Percentiles rank a stretch among this genome's conserved stretches.
phyloP scores from a whole-genome alignment of 352 stramenopile genomes.

The Pythium rishiriense region DNA sequence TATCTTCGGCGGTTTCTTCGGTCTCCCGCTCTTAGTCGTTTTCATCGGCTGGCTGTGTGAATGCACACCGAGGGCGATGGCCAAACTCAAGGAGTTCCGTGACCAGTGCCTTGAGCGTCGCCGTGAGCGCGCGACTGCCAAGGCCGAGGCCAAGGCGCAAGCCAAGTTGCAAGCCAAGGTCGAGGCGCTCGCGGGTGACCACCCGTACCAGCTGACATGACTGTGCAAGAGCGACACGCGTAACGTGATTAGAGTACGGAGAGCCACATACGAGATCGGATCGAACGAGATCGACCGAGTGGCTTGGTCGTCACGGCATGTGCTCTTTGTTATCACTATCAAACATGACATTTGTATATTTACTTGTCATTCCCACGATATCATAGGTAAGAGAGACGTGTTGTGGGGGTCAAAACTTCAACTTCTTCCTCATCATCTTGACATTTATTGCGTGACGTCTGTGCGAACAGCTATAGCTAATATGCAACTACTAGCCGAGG shows the following conservation, averaged over 20 bases:
- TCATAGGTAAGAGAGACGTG: no score
- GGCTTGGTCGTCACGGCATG: no score
- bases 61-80: background rate
- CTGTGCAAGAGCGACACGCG: no score
- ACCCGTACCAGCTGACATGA: no score
- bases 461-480: constrained; percentile 7
- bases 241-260: no score
- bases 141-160: background rate
- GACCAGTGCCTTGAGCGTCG: background rate
- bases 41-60: background rate
- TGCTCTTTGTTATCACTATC: no score
- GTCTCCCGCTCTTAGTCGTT: background rate
- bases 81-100: background rate
- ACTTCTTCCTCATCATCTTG: constrained; percentile 2
- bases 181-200: background rate
- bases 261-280: no score
- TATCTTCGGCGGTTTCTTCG: no score
- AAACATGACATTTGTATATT: no score
- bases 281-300: no score
- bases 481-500: background rate
- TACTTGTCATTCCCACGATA: no score
- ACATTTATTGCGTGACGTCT: constrained; percentile 9
- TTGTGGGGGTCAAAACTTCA: no score
- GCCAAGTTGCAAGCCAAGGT: background rate
- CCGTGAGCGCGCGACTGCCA: background rate